These are phyloP conservation scores for Plasmodium adleri DNA, from an alignment of 169 alveolate genomes.

Conservation along the genomic window DNA sequence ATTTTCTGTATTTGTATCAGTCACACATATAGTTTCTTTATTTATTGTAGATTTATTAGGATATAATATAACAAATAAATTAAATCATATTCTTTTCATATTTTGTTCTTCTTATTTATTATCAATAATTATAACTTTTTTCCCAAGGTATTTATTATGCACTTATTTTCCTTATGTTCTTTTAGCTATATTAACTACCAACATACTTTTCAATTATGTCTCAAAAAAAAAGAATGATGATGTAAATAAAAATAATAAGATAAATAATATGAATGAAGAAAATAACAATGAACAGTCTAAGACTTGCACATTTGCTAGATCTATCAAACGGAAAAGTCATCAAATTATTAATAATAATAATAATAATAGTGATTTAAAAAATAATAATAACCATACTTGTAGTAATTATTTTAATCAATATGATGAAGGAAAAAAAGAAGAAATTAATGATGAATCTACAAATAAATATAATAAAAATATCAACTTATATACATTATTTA, in stretches of 20 bases:
- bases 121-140: conserved; percentile 15
- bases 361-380: neutral
- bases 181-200: conserved; percentile 20
- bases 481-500: neutral
- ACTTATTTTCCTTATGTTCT: conserved; percentile 61
- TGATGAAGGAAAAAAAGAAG: neutral
- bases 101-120: conserved; percentile 22
- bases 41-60: conserved; percentile 53
- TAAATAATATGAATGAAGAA: neutral
- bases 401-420: neutral
- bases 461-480: neutral
- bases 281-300: neutral
- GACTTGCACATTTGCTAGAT: too few species aligned
- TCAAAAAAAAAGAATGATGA: neutral
- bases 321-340: neutral
- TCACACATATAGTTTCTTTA: conserved; percentile 44
- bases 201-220: neutral
- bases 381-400: neutral
- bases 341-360: neutral
- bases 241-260: neutral
- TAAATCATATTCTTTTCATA: neutral
- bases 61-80: conserved; percentile 23
- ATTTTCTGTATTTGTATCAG: conserved; percentile 41
- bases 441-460: neutral
- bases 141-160: conserved; percentile 52